Evolutionary conservation across 805 yeast species (phyloP).

Genomic region (Saccharomyces paradoxus): DNA sequence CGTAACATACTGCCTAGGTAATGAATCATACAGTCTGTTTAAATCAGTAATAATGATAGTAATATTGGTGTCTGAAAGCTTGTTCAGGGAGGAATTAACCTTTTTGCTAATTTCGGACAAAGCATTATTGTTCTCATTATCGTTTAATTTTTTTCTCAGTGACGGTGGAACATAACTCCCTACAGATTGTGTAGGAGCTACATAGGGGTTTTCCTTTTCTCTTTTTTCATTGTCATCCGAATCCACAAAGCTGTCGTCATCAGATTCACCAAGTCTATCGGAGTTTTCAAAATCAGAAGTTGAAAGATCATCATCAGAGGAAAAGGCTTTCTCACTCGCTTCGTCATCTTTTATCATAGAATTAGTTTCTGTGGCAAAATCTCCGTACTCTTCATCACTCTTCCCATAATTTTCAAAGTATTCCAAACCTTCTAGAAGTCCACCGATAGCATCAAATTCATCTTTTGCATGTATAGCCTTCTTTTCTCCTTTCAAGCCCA

Average conservation of each 20-base stretch:
- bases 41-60: constrained; percentile 61
- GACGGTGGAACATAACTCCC: constrained; percentile 83
- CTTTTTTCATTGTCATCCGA: constrained; percentile 26
- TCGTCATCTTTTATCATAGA: constrained; percentile 21
- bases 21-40: constrained; percentile 48
- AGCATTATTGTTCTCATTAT: constrained; percentile 39
- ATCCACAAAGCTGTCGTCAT: constrained; percentile 16
- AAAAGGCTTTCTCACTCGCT: constrained; percentile 28
- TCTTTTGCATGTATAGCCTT: constrained; percentile 40
- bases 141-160: constrained; percentile 45
- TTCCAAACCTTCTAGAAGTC: constrained; percentile 63
- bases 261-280: constrained; percentile 32
- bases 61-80: constrained; percentile 81
- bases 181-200: constrained; percentile 41
- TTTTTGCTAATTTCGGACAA: constrained; percentile 44
- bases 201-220: constrained; percentile 61
- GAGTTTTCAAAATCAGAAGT: constrained; percentile 39
- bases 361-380: constrained; percentile 14
- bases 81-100: constrained; percentile 78
- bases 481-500: constrained; percentile 56
- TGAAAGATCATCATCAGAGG: constrained; percentile 36
- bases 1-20: constrained; percentile 76
- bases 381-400: constrained; percentile 27
- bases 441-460: constrained; percentile 73
- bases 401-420: constrained; percentile 33